phyloP scores from a whole-genome alignment of 1,139 yeast species.

The Debaryomycetaceae sp. region DNA sequence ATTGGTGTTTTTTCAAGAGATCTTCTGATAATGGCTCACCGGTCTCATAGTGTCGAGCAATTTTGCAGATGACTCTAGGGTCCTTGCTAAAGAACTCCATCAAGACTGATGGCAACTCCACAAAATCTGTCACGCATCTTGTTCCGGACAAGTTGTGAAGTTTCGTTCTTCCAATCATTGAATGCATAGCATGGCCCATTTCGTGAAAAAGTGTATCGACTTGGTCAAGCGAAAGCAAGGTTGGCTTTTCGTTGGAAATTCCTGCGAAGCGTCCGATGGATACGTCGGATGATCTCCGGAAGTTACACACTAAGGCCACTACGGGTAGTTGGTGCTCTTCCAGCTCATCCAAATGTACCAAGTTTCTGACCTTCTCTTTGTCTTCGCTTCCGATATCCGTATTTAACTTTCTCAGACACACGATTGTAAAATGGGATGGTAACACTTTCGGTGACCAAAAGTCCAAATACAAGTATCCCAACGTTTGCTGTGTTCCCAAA shows the following conservation, averaged over 20 bases:
- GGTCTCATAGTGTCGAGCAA: constrained; percentile 73
- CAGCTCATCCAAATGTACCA: constrained; percentile 51
- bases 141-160: constrained; percentile 94
- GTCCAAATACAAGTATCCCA: constrained; percentile 44
- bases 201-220: constrained; percentile 95
- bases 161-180: constrained; percentile 89
- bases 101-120: constrained; percentile 89
- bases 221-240: constrained; percentile 66
- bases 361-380: constrained; percentile 26
- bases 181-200: constrained; percentile 99
- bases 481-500: constrained; percentile 17
- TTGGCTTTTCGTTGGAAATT: constrained; percentile 23
- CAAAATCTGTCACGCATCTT: constrained; percentile 93
- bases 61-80: constrained; percentile 65
- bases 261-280: constrained; percentile 27
- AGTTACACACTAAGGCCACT: constrained; percentile 85
- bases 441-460: constrained; percentile 46
- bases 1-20: constrained; percentile 48
- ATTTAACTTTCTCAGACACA: constrained; percentile 69
- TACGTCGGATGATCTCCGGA: constrained; percentile 35
- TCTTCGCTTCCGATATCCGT: constrained; percentile 26
- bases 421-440: constrained; percentile 97
- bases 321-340: constrained; percentile 78
- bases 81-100: constrained; percentile 93
- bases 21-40: constrained; percentile 56